phyloP scores from a whole-genome alignment of 116 monocot species.

The Cymodocea nodosa region DNA sequence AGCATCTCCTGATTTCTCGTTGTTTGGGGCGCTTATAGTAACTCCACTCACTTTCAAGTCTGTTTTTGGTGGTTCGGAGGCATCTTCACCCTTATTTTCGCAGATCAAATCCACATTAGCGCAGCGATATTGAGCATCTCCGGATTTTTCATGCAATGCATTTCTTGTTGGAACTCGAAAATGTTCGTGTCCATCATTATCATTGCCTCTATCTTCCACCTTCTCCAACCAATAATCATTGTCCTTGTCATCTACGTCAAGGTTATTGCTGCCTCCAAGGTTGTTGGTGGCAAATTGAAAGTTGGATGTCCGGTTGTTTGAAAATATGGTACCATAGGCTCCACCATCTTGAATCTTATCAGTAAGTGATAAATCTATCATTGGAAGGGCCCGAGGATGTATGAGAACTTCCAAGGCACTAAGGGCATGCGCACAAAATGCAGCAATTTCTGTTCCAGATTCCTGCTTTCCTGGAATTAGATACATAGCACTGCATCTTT shows the following conservation, averaged over 20 bases:
- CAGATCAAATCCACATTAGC: conserved; percentile 15
- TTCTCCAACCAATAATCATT: conserved; percentile 12
- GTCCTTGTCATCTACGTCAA: conserved; percentile 19
- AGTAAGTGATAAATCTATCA: conserved; percentile 15
- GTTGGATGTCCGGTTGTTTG: conserved; percentile 5
- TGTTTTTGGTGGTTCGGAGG: neutral
- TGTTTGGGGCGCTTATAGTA: neutral
- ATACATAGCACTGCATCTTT: neutral
- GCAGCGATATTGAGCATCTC: neutral
- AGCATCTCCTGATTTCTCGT: neutral
- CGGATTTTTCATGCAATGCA: neutral
- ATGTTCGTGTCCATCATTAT: conserved; percentile 2
- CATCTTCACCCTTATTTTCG: neutral
- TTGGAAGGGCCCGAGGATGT: conserved; percentile 62
- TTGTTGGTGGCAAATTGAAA: conserved; percentile 1
- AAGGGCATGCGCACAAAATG: conserved; percentile 59
- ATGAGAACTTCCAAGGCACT: conserved; percentile 71
- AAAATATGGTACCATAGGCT: neutral
- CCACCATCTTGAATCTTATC: conserved; percentile 7
- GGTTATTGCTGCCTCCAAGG: conserved; percentile 5
- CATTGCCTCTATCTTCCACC: conserved; percentile 10
- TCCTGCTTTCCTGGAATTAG: conserved; percentile 48
- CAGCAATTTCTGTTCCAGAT: conserved; percentile 45
- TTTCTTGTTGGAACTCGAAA: neutral
- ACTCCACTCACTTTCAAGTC: neutral